Conservation (phyloP, 495 filamentous ascomycete species). For the Neohortaea acidophila region DNA sequence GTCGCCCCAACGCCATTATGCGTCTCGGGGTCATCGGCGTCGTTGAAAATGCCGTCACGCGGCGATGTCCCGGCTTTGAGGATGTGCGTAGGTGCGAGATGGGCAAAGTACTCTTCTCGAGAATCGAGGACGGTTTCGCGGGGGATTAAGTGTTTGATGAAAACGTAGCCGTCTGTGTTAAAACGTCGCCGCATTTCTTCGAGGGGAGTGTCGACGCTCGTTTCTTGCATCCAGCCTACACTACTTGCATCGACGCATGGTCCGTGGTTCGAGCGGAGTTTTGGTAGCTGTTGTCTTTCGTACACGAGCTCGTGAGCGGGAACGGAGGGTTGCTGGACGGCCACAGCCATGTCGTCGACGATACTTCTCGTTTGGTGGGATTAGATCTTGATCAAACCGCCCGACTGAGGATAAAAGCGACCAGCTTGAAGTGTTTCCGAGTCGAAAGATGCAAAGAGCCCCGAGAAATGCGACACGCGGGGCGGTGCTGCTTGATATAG, state of each 20-base stretch:
- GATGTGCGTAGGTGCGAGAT: conserved; percentile 17
- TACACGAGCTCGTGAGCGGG: conserved; percentile 17
- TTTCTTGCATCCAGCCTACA: conserved; percentile 17
- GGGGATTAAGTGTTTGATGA: conserved; percentile 18
- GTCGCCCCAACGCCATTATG: conserved; percentile 17
- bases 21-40: conserved; percentile 9
- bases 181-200: conserved; percentile 14
- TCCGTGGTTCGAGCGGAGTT: conserved; percentile 20
- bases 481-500: too few species aligned
- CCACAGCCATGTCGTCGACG: conserved; percentile 12
- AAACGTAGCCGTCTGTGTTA: conserved; percentile 17
- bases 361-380: too few species aligned
- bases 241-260: conserved; percentile 10
- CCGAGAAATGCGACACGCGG: too few species aligned
- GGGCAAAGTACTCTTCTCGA: conserved; percentile 16
- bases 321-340: conserved; percentile 9
- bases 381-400: too few species aligned
- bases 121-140: conserved; percentile 17
- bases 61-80: conserved; percentile 15
- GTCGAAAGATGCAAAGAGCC: too few species aligned
- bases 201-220: conserved; percentile 24
- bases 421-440: too few species aligned
- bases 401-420: too few species aligned
- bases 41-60: conserved; percentile 19
- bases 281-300: conserved; percentile 17